Evolutionary conservation across 1,139 yeast genomes (phyloP).

Genomic region (Saccharomycopsis crataegensis): DNA sequence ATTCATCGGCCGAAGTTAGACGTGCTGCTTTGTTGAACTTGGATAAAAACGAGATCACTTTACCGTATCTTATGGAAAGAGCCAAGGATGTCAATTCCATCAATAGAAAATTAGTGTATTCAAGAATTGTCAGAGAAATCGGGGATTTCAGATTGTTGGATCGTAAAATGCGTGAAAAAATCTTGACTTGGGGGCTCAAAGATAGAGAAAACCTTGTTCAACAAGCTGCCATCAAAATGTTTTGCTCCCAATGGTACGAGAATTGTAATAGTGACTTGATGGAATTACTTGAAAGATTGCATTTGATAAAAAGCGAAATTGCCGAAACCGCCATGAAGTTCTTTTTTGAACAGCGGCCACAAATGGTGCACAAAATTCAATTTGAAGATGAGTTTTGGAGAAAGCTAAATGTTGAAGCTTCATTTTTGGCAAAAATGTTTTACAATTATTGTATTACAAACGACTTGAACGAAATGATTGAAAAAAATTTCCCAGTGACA

Average conservation of each 20-base stretch:
- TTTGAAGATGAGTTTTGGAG: slow-evolving; percentile 62
- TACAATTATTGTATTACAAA: slow-evolving; percentile 56
- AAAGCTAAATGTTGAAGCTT: slow-evolving; percentile 63
- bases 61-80: slow-evolving; percentile 62
- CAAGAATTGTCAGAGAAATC: slow-evolving; percentile 59
- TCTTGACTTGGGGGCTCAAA: slow-evolving; percentile 76
- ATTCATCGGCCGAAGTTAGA: slow-evolving; percentile 83
- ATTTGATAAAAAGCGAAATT: slow-evolving; percentile 56
- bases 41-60: slow-evolving; percentile 45
- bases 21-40: slow-evolving; percentile 74
- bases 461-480: slow-evolving; percentile 50
- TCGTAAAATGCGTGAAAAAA: slow-evolving; percentile 51
- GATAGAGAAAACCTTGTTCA: slow-evolving; percentile 77
- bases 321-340: slow-evolving; percentile 62
- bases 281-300: slow-evolving; percentile 62
- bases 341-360: slow-evolving; percentile 57
- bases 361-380: slow-evolving; percentile 47
- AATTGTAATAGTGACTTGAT: slow-evolving; percentile 62
- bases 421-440: slow-evolving; percentile 63
- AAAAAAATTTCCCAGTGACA: slow-evolving; percentile 73
- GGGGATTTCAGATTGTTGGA: slow-evolving; percentile 61
- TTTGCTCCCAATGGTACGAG: slow-evolving; percentile 67
- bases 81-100: slow-evolving; percentile 72
- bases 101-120: slow-evolving; percentile 66
- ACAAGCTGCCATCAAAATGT: slow-evolving; percentile 64